Conservation (phyloP, 768 basidiomycete genomes). For the Chiua virens region DNA sequence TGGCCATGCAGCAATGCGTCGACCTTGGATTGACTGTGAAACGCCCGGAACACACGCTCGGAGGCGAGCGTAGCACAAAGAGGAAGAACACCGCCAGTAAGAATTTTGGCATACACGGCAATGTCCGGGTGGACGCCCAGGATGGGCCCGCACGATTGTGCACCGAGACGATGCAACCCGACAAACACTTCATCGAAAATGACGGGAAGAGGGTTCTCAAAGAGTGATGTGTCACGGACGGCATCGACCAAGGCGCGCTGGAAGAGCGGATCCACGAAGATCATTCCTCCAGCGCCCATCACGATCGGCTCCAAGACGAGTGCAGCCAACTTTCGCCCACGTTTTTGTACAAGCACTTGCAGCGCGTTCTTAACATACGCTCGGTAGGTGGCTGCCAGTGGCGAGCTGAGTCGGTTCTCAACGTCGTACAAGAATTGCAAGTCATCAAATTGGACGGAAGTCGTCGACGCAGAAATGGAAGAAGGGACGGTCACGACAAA, state of each 20-base stretch:
- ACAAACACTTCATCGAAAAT: constrained; percentile 97
- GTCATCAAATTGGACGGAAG: constrained; percentile 34
- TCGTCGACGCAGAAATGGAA: constrained; percentile 36
- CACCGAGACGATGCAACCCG: constrained; percentile 85
- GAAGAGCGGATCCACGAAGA: constrained; percentile 96
- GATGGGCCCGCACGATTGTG: constrained; percentile 60
- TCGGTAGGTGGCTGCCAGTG: constrained; percentile 66
- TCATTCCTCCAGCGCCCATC: constrained; percentile 96
- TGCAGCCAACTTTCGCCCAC: constrained; percentile 56
- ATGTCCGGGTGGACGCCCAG: constrained; percentile 83
- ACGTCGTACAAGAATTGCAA: constrained; percentile 73
- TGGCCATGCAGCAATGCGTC: constrained; percentile 92
- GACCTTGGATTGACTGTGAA: constrained; percentile 72
- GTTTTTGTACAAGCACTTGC: constrained; percentile 40
- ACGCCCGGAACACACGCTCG: constrained; percentile 76
- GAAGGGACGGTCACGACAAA: constrained; percentile 55
- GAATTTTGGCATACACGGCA: constrained; percentile 87
- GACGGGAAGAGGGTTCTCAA: constrained; percentile 68
- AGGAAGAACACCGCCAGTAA: constrained; percentile 91
- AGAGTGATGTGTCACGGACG: constrained; percentile 52
- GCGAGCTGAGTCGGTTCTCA: constrained; percentile 51
- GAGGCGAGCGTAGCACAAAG: constrained; percentile 83
- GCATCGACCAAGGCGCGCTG: constrained; percentile 84
- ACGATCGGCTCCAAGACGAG: constrained; percentile 89
- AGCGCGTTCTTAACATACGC: constrained; percentile 55